Base-by-base conservation (phyloP, 768 basidiomycete genomes). In the Tylopilus sp. region DNA sequence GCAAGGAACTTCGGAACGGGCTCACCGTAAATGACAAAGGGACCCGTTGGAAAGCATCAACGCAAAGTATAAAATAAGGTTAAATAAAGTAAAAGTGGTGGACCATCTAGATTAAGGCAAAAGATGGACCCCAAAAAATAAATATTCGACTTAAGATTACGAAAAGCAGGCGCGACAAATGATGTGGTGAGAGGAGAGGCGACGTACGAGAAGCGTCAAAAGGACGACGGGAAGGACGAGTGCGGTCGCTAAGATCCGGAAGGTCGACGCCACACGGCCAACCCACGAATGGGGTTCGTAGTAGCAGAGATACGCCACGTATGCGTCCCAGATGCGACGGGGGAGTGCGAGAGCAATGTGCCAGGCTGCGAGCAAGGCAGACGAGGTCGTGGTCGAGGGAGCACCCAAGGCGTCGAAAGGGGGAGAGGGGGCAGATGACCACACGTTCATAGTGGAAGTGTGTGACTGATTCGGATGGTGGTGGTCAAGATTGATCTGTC, bases 251-350 rank as follows among this genome's bases (percentile, higher is more conserved):
- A 90, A 74, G 42, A 88, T 65, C 49, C 87, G 84, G 58, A 78
- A 85, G 6, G 73, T 72, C 36, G 78, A 83, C 17, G 88, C 86
- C 31, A 79, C 73, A 53, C 76, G 79, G 36, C 76, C 79, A 43
- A 91, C 83, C 82, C 80, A 85, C 4, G 89, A 90, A 36, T 75
- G 71, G 3, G 79, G 73, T 41, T 79, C 64, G 59, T 87, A 88
- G 58, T 78, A 69, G 79, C 81, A 85, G 21, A 91, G 73, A 59
- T 84, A 74, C 33, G 79, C 69, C 49, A 83, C 56, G 59, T 91
- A 91, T 52, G 71, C 72, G 20, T 73, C 62, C 85, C 85, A 88
- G 31, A 86, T 57, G 6, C 71, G 63, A 25, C 61, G 59, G 4
- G 79, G 79, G 35, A 76, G 28, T 4, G 53, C 35, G 22, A 28